These are phyloP conservation scores for Oryza glaberrima DNA, from an alignment of 176 grass and related monocot genomes.

Conservation along the genomic window DNA sequence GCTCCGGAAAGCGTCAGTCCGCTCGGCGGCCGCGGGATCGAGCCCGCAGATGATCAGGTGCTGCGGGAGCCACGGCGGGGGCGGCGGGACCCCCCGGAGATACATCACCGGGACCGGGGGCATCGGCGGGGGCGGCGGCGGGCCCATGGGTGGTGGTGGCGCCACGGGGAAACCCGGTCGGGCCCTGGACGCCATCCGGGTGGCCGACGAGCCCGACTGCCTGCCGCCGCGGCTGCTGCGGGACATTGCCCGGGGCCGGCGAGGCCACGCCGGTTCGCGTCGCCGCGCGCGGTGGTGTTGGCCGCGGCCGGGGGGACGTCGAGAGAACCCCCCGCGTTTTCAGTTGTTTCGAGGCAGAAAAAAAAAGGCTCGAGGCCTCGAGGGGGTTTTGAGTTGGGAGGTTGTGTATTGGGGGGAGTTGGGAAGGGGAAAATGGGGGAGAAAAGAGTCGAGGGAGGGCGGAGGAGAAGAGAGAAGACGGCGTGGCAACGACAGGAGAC, in stretches of 20 bases:
- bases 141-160: constrained; percentile 10
- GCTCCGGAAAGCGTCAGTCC: constrained; percentile 56
- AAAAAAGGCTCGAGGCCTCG: not conserved
- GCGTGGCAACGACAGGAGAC: not conserved
- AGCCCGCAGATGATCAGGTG: constrained; percentile 32
- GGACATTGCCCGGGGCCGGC: constrained; percentile 39
- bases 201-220: constrained; percentile 17
- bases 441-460: not conserved
- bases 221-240: not conserved
- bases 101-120: constrained; percentile 34
- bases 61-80: constrained; percentile 14
- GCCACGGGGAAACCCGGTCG: not conserved
- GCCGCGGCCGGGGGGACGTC: constrained; percentile 16
- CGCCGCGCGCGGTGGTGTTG: not conserved
- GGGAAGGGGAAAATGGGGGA: not conserved
- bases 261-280: not conserved
- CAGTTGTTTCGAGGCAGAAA: constrained; percentile 24
- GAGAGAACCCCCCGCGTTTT: constrained; percentile 43
- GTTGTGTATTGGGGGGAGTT: too few species aligned
- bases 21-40: constrained; percentile 6
- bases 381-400: not conserved
- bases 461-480: too few species aligned
- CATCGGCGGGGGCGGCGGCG: constrained; percentile 19
- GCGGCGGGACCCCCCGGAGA: constrained; percentile 4
- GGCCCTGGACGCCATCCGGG: constrained; percentile 14